These are phyloP conservation scores for Cadophora gregata DNA, from an alignment of 2,329 filamentous ascomycete species.

Conservation along the genomic window DNA sequence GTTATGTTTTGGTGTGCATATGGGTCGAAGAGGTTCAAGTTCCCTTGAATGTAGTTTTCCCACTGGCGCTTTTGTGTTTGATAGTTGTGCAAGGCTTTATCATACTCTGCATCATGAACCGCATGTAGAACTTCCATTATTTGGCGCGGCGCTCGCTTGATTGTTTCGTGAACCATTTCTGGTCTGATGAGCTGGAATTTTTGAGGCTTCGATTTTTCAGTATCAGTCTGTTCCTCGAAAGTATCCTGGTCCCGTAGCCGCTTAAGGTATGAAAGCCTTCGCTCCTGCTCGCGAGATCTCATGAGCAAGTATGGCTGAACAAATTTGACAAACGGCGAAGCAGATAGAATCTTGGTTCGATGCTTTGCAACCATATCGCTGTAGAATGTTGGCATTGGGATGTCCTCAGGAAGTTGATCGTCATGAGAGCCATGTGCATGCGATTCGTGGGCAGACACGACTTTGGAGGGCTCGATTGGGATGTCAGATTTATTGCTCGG, in stretches of 20 bases:
- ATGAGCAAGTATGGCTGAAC: constrained; percentile 92
- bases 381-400: constrained; percentile 89
- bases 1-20: constrained; percentile 97
- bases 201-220: constrained; percentile 68
- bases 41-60: constrained; percentile 92
- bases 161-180: constrained; percentile 89
- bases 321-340: constrained; percentile 96
- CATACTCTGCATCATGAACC: constrained; percentile 95
- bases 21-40: constrained; percentile 89
- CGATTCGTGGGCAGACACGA: constrained; percentile 46
- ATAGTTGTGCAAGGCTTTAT: constrained; percentile 92
- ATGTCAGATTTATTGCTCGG: constrained; percentile 21
- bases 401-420: constrained; percentile 73
- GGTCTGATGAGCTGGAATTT: constrained; percentile 91
- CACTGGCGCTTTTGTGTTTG: constrained; percentile 93
- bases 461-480: constrained; percentile 31
- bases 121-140: constrained; percentile 94
- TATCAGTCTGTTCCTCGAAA: constrained; percentile 58
- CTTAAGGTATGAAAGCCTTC: constrained; percentile 81
- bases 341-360: constrained; percentile 90
- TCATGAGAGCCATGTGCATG: constrained; percentile 50
- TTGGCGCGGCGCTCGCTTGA: constrained; percentile 80
- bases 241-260: constrained; percentile 79
- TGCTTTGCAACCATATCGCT: constrained; percentile 94
- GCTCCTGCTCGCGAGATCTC: constrained; percentile 89